Evolutionary conservation across 2,329 filamentous ascomycete genomes (phyloP).

Genomic region (Nannizzia gypsea): DNA sequence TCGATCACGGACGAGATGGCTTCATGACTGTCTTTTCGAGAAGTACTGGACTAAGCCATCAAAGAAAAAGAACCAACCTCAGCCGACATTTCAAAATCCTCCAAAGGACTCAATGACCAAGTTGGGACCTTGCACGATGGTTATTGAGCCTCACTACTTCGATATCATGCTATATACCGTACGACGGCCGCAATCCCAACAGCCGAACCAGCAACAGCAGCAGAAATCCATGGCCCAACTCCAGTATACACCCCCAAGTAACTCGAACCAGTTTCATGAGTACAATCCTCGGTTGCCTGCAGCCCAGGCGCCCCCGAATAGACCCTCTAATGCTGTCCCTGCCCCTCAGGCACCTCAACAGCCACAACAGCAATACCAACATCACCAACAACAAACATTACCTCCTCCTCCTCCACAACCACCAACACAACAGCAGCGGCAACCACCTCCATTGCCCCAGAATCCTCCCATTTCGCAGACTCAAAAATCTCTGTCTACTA

Average conservation of each 20-base stretch:
- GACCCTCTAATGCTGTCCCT: neutral
- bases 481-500: no score
- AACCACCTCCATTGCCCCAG: no score
- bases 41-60: constrained; percentile 49
- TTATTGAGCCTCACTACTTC: constrained; percentile 53
- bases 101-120: constrained; percentile 43
- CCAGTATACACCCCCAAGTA: constrained; percentile 29
- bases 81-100: constrained; percentile 36
- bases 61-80: constrained; percentile 41
- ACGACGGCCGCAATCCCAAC: constrained; percentile 36
- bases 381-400: neutral
- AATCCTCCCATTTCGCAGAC: no score
- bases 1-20: constrained; percentile 48
- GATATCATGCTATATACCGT: constrained; percentile 47
- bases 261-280: constrained; percentile 31
- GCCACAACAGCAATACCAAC: constrained; percentile 2
- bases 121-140: constrained; percentile 47
- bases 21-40: constrained; percentile 42
- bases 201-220: constrained; percentile 14
- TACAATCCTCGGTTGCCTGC: constrained; percentile 30
- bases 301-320: constrained; percentile 12
- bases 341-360: constrained; percentile 5
- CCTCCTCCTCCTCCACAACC: neutral
- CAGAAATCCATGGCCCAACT: constrained; percentile 33
- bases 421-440: no score